Base-by-base conservation (phyloP, 495 filamentous ascomycete species). In the Bombardia bombarda region DNA sequence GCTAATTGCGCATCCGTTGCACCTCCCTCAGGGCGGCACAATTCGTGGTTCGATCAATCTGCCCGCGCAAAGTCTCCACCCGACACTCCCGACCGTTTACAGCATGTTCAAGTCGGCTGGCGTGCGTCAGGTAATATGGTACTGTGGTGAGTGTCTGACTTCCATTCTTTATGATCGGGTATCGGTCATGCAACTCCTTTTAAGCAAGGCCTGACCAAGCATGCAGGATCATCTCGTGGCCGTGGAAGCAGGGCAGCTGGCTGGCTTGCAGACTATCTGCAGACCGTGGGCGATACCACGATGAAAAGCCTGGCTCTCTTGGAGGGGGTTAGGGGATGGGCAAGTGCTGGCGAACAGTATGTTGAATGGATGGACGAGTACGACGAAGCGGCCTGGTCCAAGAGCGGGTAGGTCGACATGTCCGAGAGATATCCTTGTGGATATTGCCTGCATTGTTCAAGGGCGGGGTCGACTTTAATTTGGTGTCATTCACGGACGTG, bases 271-370 rank as follows among this genome's bases (percentile, higher is more conserved):
- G 82, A 85, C 56, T 70, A 79, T 32, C 63, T 86, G 22, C 49
- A 60, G 4, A 62, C 67, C 2, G 51, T 70, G 38, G 46, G 60
- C 1, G 70, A 79, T 43, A 38, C 36, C 0, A 44, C 49, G 2
- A 65, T 84, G 54, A 45, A 74, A 51, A 85, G 82, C 43, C 42
- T 77, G 40, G 67, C 72, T 4, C 67, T 86, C 1, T 47, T 63
- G 12, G 82, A 67, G 0, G 83, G 83, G 0, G 77, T 87, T 48
- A 75, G 72, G 33, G 82, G 79, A 1, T 87, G 82, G 83, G 81
- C 60, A 18, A 59, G 43, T 1, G 72, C 66, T 6, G 83, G 82
- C 2, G 53, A 49, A 2, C 73, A 80, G 45, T 79, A 72, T 58
- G 65, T 72, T 2, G 49, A 60, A 38, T 61, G 65, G 58, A 78